Evolutionary conservation across 2,329 filamentous ascomycete genomes (phyloP).

Genomic region (Chalaropsis ovoidea): DNA sequence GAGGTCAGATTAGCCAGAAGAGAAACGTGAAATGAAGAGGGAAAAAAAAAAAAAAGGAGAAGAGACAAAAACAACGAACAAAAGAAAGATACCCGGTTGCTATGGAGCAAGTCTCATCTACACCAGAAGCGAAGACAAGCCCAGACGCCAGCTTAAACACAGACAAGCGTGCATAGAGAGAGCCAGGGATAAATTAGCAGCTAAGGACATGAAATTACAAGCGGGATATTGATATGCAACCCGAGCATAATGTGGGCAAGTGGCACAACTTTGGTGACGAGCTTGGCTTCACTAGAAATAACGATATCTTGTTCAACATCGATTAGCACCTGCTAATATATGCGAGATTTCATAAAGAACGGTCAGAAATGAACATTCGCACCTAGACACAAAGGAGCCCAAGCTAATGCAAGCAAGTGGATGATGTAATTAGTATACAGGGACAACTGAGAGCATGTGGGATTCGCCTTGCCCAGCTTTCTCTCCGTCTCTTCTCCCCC

Average conservation of each 20-base stretch:
- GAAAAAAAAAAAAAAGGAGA: conserved; percentile 7
- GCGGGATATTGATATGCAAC: background rate
- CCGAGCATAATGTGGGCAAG: background rate
- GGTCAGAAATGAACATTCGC: background rate
- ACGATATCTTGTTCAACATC: no score
- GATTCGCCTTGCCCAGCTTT: background rate
- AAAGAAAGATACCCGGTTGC: conserved; percentile 10
- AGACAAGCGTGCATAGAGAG: background rate
- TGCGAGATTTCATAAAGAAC: background rate
- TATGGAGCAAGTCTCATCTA: conserved; percentile 9
- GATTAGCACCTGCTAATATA: no score
- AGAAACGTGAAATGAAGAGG: background rate
- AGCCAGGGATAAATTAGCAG: conserved; percentile 8
- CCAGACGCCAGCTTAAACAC: conserved; percentile 11
- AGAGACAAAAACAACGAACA: background rate
- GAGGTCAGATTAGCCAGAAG: background rate
- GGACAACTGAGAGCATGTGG: background rate
- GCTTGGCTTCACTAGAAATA: no score
- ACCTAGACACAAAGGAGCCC: background rate
- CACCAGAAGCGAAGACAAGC: conserved; percentile 7
- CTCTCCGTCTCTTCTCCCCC: background rate
- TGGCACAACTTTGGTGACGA: background rate
- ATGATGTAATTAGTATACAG: background rate
- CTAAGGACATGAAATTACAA: background rate
- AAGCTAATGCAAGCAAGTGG: conserved; percentile 13